Base-by-base conservation (phyloP, 495 filamentous ascomycete species). In the Elaphomyces granulatus region DNA sequence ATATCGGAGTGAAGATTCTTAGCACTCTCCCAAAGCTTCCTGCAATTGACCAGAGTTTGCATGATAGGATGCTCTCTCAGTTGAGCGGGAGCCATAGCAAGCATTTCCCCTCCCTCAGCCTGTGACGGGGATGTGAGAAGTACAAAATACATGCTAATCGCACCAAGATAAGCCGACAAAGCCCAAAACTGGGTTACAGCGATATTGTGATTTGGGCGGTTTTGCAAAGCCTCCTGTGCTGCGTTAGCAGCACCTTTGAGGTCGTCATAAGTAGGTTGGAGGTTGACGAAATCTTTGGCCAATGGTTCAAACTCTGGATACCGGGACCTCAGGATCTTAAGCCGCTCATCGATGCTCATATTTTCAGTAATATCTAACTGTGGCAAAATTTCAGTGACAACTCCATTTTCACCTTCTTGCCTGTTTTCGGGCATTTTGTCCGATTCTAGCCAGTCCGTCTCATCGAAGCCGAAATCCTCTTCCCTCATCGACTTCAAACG, bases 281-380 rank as follows among this genome's bases (percentile, higher is more conserved):
- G 61, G 16, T 74, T 66, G 38, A 78, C 52, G 46, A 88, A 83
- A 49, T 94, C 87, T 45, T 83, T 77, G 20, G 81, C 74, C 20
- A 98, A 60, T 21, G 78, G 80, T 42, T 87, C 79, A 49, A 95
- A 94, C 52, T 98, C 90, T 3, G 90, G 90, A 55, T 96, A 93
- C 54, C 82, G 67, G 4, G 75, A 68, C 43, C 78, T 76, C 36
- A 98, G 52, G 10, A 95, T 68, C 52, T 77, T 80, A 46, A 82
- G 58, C 46, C 79, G 72, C 50, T 95, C 87, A 31, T 81, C 77
- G 3, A 70, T 56, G 9, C 64, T 61, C 81, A 92, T 88, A 31
- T 82, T 77, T 3, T 82, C 75, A 8, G 82, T 80, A 42, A 96
- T 74, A 49, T 83, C 78, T 16, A 83, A 51, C 43, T 92, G 81